Percentiles rank a stretch among this genome's conserved stretches.
phyloP scores from a whole-genome alignment of 768 basidiomycete genomes.

The Amanita rimosa region DNA sequence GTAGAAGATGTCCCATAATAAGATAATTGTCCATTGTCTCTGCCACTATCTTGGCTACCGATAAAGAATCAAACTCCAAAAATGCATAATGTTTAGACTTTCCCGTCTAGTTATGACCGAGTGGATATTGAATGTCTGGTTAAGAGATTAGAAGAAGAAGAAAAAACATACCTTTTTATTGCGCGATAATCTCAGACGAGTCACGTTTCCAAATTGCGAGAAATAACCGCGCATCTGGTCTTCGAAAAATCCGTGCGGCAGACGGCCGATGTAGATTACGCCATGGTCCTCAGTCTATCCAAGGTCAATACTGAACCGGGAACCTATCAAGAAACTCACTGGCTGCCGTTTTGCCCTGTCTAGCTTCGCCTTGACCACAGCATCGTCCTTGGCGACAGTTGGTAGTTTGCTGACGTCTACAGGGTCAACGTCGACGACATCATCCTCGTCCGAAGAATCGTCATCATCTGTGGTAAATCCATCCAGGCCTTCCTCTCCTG shows the following conservation, averaged over 20 bases:
- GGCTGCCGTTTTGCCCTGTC: slow-evolving; percentile 53
- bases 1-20: slow-evolving; percentile 86
- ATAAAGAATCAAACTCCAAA: slow-evolving; percentile 83
- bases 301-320: slow-evolving; percentile 1
- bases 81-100: slow-evolving; percentile 96
- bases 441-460: slow-evolving; percentile 71
- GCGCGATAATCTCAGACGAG: slow-evolving; percentile 79
- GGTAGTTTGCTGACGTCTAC: slow-evolving; percentile 43
- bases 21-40: slow-evolving; percentile 99
- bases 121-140: not conserved
- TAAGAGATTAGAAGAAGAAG: not conserved
- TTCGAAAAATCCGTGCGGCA: slow-evolving; percentile 98
- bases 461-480: slow-evolving; percentile 73
- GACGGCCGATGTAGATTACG: slow-evolving; percentile 78
- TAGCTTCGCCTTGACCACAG: slow-evolving; percentile 53
- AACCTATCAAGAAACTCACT: slow-evolving; percentile 30
- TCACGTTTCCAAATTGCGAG: slow-evolving; percentile 86
- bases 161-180: slow-evolving; percentile 84
- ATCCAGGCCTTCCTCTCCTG: slow-evolving; percentile 39
- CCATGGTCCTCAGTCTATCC: slow-evolving; percentile 53
- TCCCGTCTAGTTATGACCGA: slow-evolving; percentile 54
- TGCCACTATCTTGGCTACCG: slow-evolving; percentile 89
- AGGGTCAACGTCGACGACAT: slow-evolving; percentile 34
- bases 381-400: slow-evolving; percentile 83
- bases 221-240: slow-evolving; percentile 90